Base-by-base conservation (phyloP, 768 basidiomycete genomes). In the Clitopilus hobsonii region DNA sequence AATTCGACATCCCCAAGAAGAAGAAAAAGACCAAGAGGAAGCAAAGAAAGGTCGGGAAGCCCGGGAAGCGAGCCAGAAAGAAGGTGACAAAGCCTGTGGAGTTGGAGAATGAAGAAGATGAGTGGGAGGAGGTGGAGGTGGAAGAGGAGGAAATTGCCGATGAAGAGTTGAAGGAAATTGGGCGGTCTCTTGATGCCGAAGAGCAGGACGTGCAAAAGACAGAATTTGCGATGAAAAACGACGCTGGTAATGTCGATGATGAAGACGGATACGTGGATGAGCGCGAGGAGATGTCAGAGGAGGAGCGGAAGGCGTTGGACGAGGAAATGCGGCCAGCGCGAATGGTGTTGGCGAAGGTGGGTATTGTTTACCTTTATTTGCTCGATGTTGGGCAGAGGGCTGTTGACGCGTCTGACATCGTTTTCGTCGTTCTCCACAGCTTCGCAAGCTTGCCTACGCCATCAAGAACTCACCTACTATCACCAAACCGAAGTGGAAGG, bases 331-430 rank as follows among this genome's bases (percentile, higher is more conserved):
- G 45, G 6, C 72, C 67, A 1, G 58, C 74, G 3, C 52, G 62
- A n/a, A 53, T 62, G 26, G 59, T 66, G 18, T 56, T 75, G 11
- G 53, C 62, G 0, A 76, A 76, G 67, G 68, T 71, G 47, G 18
- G 60, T 27, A 14, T 30, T 30, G 29, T 30, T 30, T 30, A 14
- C 14, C 14, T 14, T 7, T 30, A 14, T 20, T 8, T 22, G 25
- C 38, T 56, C 52, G 57, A 47, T 58, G 30, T 54, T 48, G 55
- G 55, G 14, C 54, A 30, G 32, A 28, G 36, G 16, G 23, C 51
- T 50, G 24, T 14, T 52, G 18, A n/a, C 25, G 36, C 23, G 47
- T 2, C 49, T 49, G 49, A 14, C 49, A 6, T 29, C 5, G 20
- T 6, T 25, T 25, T 23, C 11, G 8, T 38, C 18, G 38, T 24